phyloP scores from a whole-genome alignment of 345 rosid species.

The Acer yangbiense region DNA sequence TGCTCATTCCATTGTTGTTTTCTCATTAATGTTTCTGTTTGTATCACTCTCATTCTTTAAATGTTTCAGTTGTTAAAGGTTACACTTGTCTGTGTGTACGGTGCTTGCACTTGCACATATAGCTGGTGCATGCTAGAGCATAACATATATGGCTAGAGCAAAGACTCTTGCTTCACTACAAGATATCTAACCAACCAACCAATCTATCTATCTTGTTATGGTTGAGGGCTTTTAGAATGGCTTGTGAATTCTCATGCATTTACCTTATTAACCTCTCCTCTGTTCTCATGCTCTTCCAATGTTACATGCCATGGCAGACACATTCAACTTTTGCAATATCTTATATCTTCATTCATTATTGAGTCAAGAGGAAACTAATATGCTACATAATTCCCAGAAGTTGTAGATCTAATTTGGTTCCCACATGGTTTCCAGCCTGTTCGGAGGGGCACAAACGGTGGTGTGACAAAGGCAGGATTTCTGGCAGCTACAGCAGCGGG shows the following conservation, averaged over 20 bases:
- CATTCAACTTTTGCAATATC: neutral
- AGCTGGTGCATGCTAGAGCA: conserved; percentile 5
- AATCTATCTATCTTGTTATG: neutral
- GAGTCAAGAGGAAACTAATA: neutral
- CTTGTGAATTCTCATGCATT: neutral
- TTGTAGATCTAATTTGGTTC: conserved; percentile 22
- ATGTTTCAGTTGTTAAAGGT: neutral
- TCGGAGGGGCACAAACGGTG: conserved; percentile 91
- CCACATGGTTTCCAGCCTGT: conserved; percentile 61
- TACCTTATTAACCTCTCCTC: neutral
- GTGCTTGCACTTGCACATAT: neutral
- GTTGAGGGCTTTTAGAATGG: neutral
- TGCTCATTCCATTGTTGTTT: neutral
- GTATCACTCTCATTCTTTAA: neutral
- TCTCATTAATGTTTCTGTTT: neutral
- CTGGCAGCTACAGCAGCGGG: conserved; percentile 88
- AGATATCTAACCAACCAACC: neutral
- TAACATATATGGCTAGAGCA: neutral
- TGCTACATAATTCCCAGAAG: neutral
- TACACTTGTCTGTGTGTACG: neutral
- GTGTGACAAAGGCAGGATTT: conserved; percentile 80
- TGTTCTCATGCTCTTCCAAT: neutral
- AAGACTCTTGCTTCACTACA: neutral
- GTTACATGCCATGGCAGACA: neutral
- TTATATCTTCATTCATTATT: neutral